These are phyloP conservation scores for Tulasnella sp. DNA, from an alignment of 768 basidiomycete genomes.

Conservation along the genomic window DNA sequence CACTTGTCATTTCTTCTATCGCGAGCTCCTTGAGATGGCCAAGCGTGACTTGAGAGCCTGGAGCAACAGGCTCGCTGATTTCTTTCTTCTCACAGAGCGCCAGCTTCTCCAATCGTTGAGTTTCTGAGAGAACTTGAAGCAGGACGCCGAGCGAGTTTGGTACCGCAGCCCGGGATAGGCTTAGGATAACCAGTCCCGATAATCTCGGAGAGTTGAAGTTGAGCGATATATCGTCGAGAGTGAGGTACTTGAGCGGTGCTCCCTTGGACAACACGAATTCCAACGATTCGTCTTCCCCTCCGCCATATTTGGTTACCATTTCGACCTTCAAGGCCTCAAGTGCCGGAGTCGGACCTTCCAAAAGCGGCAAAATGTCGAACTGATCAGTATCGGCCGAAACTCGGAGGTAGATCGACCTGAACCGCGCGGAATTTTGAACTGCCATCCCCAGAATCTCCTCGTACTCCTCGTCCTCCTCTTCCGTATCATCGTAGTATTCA, in stretches of 20 bases:
- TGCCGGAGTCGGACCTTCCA: neutral
- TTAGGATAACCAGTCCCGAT: neutral
- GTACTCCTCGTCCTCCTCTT: neutral
- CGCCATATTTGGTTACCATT: neutral
- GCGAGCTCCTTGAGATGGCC: neutral
- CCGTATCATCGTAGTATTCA: neutral
- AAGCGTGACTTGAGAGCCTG: neutral
- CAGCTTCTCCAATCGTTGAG: neutral
- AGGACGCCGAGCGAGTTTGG: neutral
- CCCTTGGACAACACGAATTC: neutral
- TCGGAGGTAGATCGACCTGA: neutral
- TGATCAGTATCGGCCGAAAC: neutral
- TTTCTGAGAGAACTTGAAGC: neutral
- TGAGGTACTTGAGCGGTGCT: neutral
- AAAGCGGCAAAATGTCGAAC: neutral
- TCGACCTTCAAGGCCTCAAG: neutral
- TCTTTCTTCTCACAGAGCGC: neutral
- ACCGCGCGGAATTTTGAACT: neutral
- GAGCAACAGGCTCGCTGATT: neutral
- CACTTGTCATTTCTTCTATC: neutral
- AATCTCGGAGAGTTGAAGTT: neutral
- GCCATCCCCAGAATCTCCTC: neutral
- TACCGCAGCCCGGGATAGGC: neutral
- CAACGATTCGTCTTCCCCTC: neutral
- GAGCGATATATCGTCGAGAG: neutral